Evolutionary conservation across 2,329 filamentous ascomycete species (phyloP), one percentile per base, ranked within the genome.

Genomic region (Xylariaceae sp.): DNA sequence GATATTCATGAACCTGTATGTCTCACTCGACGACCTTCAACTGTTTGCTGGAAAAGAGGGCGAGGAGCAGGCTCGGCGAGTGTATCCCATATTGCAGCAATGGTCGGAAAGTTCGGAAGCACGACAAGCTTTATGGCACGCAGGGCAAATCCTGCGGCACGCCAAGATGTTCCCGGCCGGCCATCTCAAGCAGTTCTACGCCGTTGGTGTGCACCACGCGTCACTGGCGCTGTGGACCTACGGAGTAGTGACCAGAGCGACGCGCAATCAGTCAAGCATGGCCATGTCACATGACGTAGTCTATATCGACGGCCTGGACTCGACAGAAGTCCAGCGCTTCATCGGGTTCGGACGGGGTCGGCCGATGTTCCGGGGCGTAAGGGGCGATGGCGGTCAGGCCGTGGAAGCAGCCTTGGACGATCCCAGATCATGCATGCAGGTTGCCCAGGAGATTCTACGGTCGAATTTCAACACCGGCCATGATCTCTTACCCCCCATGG

Each of bases 181-280:
- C 0, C 66, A 73, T 9, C 59, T 85, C 3, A 74, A 76, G 30
- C 78, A 82, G 46, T 85, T 86, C 55, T 75, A 78, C 45, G 80
- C 81, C 0, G 74, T 86, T 5, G 78, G 75, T 0, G 71, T 85
- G 0, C 83, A 85, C 53, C 82, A 86, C 54, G 81, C 79, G 3
- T 71, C 74, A 9, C 64, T 88, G 4, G 75, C 77, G 0, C 64
- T 87, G 28, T 88, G 84, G 84, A 74, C 74, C 0, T 85, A 82
- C 48, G 79, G 81, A 1, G 73, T 85, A 0, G 67, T 81, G 5
- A 68, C 63, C 14, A 61, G 64, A 45, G 68, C 72, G 11, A 57
- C 48, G 63, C 49, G 55, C 54, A 54, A 59, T 51, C 47, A 53
- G 40, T 39, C 46, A 14, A 34, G 56, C 24, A 54, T 50, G 19